Evolutionary conservation across 257 asterid species (phyloP), one percentile per base, ranked within the genome.

Genomic region (Przewalskia tangutica): DNA sequence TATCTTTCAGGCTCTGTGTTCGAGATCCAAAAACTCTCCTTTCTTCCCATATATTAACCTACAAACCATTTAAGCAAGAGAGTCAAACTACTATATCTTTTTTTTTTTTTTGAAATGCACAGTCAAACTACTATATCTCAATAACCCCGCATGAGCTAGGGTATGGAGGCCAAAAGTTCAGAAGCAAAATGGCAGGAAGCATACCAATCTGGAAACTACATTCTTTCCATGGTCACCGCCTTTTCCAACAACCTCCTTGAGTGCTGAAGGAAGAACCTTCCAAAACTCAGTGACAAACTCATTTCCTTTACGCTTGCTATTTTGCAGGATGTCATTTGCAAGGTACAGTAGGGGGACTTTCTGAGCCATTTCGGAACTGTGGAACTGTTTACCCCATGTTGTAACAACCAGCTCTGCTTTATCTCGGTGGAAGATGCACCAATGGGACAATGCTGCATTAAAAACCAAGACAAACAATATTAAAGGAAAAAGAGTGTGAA

Each of bases 351-450:
- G 98, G 81, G 97, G 97, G 38, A 91, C 95, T 89, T 95, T 94
- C 77, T 84, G 90, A 68, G 42, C 88, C 92, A 90, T 88, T 59
- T 92, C 97, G 14, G 94, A 92, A 83, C 85, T 83, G 81, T 73
- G 92, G 86, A 95, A 95, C 83, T 91, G 97, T 84, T 91, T 92
- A 53, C 91, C 95, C 99, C 97, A 95, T 91, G 97, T 92, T 77
- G 93, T 71, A 85, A 91, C 95, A 82, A 95, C 97, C 75, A 83
- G 88, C 78, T 94, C 95, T 8, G 98, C 98, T 88, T 95, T 94
- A 82, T 89, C 86, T 67, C 97, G 98, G 91, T 95, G 97, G 84
- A 94, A 92, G 81, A 95, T 94, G 85, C 99, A 95, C 99, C 99
- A 95, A 84, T 95, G 97, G 50, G 99, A 95, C 81, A 94, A 79